These are phyloP conservation scores for Begonia masoniana DNA, from an alignment of 306 rosid genomes.

Conservation along the genomic window DNA sequence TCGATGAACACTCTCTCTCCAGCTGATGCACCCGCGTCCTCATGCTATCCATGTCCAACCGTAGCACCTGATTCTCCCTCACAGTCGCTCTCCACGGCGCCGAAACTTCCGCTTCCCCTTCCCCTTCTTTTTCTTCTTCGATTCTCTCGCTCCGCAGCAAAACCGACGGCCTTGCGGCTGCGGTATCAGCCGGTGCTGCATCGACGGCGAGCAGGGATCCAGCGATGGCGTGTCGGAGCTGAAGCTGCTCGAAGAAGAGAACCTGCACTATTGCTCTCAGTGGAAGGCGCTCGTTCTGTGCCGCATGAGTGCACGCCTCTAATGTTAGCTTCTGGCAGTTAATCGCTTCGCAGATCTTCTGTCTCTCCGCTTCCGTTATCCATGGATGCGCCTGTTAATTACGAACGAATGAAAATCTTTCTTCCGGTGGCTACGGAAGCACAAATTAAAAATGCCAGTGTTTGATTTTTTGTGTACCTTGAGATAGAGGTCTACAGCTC, in stretches of 20 bases:
- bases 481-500: slow-evolving; percentile 86
- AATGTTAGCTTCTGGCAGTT: slow-evolving; percentile 79
- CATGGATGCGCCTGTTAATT: slow-evolving; percentile 65
- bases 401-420: background rate
- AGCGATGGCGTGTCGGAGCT: slow-evolving; percentile 87
- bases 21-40: slow-evolving; percentile 96
- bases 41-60: slow-evolving; percentile 96
- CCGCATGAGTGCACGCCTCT: slow-evolving; percentile 97
- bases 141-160: slow-evolving; percentile 13
- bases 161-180: slow-evolving; percentile 31
- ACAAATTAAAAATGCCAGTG: background rate
- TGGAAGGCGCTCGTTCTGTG: slow-evolving; percentile 94
- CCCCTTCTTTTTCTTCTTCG: no score
- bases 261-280: slow-evolving; percentile 82
- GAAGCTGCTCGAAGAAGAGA: slow-evolving; percentile 92
- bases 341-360: slow-evolving; percentile 55
- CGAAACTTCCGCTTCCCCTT: slow-evolving; percentile 13
- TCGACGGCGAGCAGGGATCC: slow-evolving; percentile 62
- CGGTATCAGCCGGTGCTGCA: slow-evolving; percentile 18
- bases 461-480: slow-evolving; percentile 32
- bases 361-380: slow-evolving; percentile 61
- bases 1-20: slow-evolving; percentile 85
- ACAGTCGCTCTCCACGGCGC: slow-evolving; percentile 59
- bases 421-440: background rate
- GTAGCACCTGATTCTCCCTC: slow-evolving; percentile 95